A percentile compares a stretch with the other conserved stretches of the same genome.
phyloP scores from a whole-genome alignment of 2,329 filamentous ascomycete genomes.

The Magnaporthiopsis incrustans region DNA sequence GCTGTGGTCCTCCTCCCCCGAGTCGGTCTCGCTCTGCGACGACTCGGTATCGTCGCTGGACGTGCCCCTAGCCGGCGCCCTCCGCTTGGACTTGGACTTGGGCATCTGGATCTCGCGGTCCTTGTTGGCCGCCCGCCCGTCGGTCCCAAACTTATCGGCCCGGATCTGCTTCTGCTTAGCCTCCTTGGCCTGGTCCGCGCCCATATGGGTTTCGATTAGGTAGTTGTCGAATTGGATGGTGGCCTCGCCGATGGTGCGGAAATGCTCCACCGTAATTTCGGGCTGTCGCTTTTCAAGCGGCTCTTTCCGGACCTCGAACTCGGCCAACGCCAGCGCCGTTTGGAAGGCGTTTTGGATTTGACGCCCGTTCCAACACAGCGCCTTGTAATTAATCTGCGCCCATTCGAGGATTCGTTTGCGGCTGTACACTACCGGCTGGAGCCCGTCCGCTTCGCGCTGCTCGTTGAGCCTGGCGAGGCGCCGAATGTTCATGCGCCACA shows the following conservation, averaged over 20 bases:
- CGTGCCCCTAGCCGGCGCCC: too few relatives aligned
- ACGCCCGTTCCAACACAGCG: conserved; percentile 17
- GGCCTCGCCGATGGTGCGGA: neutral
- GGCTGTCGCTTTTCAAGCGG: conserved; percentile 3
- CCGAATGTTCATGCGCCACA: conserved; percentile 14
- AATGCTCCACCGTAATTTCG: conserved; percentile 3
- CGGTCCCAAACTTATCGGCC: neutral
- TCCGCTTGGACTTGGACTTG: too few relatives aligned
- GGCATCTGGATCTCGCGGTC: too few relatives aligned
- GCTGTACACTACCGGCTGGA: neutral
- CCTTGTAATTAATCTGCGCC: neutral
- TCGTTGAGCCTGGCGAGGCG: conserved; percentile 11
- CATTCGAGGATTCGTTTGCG: conserved; percentile 9
- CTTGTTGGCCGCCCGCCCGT: too few relatives aligned
- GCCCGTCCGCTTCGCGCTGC: conserved; percentile 1
- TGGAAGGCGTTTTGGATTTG: conserved; percentile 32
- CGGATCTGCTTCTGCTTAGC: neutral
- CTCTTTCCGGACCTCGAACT: neutral
- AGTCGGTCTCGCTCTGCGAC: too few relatives aligned
- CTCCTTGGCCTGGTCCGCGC: neutral
- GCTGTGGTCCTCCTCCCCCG: too few relatives aligned
- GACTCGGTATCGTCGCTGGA: too few relatives aligned
- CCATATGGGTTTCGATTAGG: neutral
- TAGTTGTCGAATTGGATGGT: conserved; percentile 5
- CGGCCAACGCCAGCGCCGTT: conserved; percentile 14